Percentiles rank a stretch among this genome's conserved stretches.
Conservation (phyloP, 2,329 filamentous ascomycete genomes). For the Hypoxylon sp. region DNA sequence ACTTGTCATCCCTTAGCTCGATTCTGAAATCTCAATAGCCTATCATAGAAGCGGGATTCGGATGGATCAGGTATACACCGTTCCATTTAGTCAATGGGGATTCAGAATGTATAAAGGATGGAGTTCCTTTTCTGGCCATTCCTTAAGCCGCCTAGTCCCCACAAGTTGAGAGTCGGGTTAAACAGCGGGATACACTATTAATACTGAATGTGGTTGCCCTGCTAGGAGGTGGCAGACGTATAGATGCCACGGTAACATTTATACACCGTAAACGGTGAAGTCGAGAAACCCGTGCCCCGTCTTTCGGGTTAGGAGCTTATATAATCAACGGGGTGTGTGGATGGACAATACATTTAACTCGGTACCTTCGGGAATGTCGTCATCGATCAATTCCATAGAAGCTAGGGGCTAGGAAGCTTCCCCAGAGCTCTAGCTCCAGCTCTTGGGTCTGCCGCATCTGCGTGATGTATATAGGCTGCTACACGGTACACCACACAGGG, state of each 20-base stretch:
- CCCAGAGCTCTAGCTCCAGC: not conserved
- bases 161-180: not conserved
- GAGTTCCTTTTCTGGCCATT: not conserved
- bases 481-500: not conserved
- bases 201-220: not conserved
- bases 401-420: conserved; percentile 1
- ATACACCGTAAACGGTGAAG: not conserved
- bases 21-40: not conserved
- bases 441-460: not conserved
- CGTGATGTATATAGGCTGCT: not conserved
- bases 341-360: no score
- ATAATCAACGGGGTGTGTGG: no score
- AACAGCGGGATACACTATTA: not conserved
- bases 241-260: not conserved
- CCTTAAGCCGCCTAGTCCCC: not conserved
- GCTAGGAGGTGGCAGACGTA: no score
- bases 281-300: not conserved
- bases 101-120: not conserved
- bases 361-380: not conserved
- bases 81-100: not conserved
- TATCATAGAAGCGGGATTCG: not conserved
- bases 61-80: not conserved
- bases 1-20: not conserved
- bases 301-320: not conserved
- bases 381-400: conserved; percentile 8